A percentile compares a stretch with the other conserved stretches of the same genome.
phyloP scores from a whole-genome alignment of 495 filamentous ascomycete species.

The Daldinia grandis region DNA sequence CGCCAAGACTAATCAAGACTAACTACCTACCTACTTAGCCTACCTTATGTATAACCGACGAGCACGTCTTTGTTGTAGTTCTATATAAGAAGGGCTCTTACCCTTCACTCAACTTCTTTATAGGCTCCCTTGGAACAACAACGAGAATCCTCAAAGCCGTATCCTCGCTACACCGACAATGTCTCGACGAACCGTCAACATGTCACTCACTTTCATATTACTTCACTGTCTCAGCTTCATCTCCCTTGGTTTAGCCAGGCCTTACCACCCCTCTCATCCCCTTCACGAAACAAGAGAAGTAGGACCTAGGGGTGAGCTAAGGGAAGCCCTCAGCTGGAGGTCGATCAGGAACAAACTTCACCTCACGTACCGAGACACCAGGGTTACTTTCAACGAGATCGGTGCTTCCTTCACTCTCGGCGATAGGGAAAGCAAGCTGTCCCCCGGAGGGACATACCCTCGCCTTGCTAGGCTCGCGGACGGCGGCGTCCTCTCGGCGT shows the following conservation, averaged over 20 bases:
- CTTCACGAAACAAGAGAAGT: background rate
- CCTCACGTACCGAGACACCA: slow-evolving; percentile 19
- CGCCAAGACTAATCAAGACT: background rate
- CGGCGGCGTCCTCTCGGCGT: slow-evolving; percentile 55
- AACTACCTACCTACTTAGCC: background rate
- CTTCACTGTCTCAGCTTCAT: slow-evolving; percentile 22
- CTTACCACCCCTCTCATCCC: background rate
- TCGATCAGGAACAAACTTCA: background rate
- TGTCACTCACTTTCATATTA: slow-evolving; percentile 20
- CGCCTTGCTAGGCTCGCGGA: slow-evolving; percentile 56
- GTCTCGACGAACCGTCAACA: slow-evolving; percentile 11
- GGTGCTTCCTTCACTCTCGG: slow-evolving; percentile 26
- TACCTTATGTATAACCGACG: background rate
- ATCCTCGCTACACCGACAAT: background rate
- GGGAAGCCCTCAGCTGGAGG: background rate
- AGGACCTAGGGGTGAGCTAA: background rate
- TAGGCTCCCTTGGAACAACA: background rate
- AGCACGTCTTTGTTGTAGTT: slow-evolving; percentile 8
- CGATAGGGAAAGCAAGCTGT: slow-evolving; percentile 14
- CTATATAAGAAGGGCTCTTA: slow-evolving; percentile 16
- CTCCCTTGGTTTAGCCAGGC: slow-evolving; percentile 26
- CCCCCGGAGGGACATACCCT: slow-evolving; percentile 56
- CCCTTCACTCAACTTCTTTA: slow-evolving; percentile 1
- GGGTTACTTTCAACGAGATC: slow-evolving; percentile 16
- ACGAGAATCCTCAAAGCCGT: background rate